Base-by-base conservation (phyloP, 768 basidiomycete species). In the Mycena indigotica region DNA sequence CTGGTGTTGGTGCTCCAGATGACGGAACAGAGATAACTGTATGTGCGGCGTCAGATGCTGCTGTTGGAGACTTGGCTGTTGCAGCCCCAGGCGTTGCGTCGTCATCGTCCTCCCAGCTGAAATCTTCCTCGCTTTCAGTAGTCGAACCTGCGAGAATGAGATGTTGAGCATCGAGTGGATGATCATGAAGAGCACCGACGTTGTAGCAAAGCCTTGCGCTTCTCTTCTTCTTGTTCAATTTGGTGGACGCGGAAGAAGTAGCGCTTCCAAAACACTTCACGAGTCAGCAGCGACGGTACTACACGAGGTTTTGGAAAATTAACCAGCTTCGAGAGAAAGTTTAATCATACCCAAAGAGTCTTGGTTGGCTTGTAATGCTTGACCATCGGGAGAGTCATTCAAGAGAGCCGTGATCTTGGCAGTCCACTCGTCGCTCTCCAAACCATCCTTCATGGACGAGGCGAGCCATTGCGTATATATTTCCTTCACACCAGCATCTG, bases 31-130 rank as follows among this genome's bases (percentile, higher is more conserved):
- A 67, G 50, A 45, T 62, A 16, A 64, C 44, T 8, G 58, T 49
- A 50, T 45, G 40, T 28, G 56, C n/a, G 13, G 40, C 30, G 38
- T 53, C 64, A 29, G 38, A 24, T n/a, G 26, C 45, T n/a, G 51
- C 19, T 24, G 52, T 17, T 17, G 49, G 17, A 39, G 57, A 32
- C 49, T 56, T 54, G 48, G 56, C 21, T 39, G 55, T 49, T 3
- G 53, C 39, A 26, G 53, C 35, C n/a, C n/a, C n/a, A n/a, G 50
- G 54, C 30, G 58, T 52, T 1, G 67, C 56, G 50, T 89, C 88
- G n/a, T 93, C 91, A n/a, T 95, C 93, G 50, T 92, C 92, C 68
- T 95, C 93, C 93, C 93, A 96, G 65, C 84, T 89, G 72, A 96
- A 94, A 57, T 92, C 88, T 29, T 95, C 94, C 44, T 96, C 94